Conservation (phyloP, 768 basidiomycete species). For the Lentinus tigrinus region DNA sequence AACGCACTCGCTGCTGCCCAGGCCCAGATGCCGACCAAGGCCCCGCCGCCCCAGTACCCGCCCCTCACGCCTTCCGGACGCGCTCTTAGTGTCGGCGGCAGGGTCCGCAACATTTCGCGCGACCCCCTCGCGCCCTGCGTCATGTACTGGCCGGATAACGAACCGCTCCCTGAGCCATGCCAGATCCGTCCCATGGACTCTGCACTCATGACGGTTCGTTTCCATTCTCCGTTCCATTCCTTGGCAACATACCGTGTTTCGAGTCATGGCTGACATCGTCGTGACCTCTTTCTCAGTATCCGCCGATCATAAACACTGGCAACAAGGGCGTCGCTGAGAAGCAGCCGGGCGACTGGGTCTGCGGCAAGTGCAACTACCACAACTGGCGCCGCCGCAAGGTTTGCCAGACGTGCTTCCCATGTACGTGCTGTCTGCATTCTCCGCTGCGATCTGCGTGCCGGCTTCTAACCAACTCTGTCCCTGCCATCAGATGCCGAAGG, state of each 20-base stretch:
- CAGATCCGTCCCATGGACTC: conserved; percentile 64
- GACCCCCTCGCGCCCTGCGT: conserved; percentile 74
- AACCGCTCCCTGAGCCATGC: conserved; percentile 75
- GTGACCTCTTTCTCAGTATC: conserved; percentile 46
- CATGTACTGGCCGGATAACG: conserved; percentile 92
- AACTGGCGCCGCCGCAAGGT: conserved; percentile 89
- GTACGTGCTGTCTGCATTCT: conserved; percentile 40
- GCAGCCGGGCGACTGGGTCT: conserved; percentile 60
- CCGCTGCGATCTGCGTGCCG: conserved; percentile 7
- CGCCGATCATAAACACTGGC: conserved; percentile 86
- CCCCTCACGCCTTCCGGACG: conserved; percentile 83
- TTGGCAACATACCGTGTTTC: conserved; percentile 7
- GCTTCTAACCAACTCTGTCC: conserved; percentile 5
- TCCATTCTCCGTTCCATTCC: neutral
- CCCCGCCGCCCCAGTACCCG: conserved; percentile 50
- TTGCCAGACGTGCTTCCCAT: conserved; percentile 86
- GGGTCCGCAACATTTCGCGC: conserved; percentile 74
- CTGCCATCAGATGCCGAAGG: conserved; percentile 70
- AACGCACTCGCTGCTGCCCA: conserved; percentile 4
- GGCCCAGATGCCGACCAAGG: conserved; percentile 4
- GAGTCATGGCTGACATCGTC: neutral
- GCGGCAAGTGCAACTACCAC: conserved; percentile 80
- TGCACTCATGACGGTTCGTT: conserved; percentile 52
- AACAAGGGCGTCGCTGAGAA: conserved; percentile 87
- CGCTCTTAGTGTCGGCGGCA: conserved; percentile 72